Evolutionary conservation across 768 basidiomycete species (phyloP).

Genomic region (Phylloporus sp.): DNA sequence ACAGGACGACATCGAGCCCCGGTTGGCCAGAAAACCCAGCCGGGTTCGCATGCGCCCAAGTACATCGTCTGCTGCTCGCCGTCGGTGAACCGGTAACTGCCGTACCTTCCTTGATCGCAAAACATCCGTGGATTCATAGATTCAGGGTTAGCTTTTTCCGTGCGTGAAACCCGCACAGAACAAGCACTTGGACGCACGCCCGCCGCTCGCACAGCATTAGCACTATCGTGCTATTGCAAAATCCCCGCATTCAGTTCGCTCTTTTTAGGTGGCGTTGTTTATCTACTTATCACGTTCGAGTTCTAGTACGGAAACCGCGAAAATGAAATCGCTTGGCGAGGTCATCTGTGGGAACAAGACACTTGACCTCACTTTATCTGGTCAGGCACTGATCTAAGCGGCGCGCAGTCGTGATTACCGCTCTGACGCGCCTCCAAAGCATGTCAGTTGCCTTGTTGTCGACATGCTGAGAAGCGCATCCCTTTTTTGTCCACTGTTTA

Average conservation of each 20-base stretch:
- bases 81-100: slow-evolving; percentile 31
- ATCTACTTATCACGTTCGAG: slow-evolving; percentile 16
- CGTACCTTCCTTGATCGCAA: slow-evolving; percentile 1
- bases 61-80: slow-evolving; percentile 21
- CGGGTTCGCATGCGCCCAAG: slow-evolving; percentile 23
- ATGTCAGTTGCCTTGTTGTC: slow-evolving; percentile 20
- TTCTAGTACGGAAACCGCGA: slow-evolving; percentile 10
- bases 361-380: slow-evolving; percentile 22
- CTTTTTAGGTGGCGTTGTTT: slow-evolving; percentile 6
- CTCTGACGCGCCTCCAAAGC: slow-evolving; percentile 23
- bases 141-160: slow-evolving; percentile 19
- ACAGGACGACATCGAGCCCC: slow-evolving; percentile 24
- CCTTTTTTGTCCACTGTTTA: slow-evolving; percentile 16
- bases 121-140: slow-evolving; percentile 5
- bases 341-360: slow-evolving; percentile 18
- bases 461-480: slow-evolving; percentile 7
- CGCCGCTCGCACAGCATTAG: neutral
- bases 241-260: slow-evolving; percentile 4
- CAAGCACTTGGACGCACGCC: neutral
- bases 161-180: slow-evolving; percentile 3
- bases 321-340: slow-evolving; percentile 25
- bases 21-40: slow-evolving; percentile 26
- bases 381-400: slow-evolving; percentile 28
- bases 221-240: slow-evolving; percentile 1
- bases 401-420: slow-evolving; percentile 22